Percentiles rank a stretch among this genome's conserved stretches.
phyloP scores from a whole-genome alignment of 129 eudicot species.

The Helianthus tuberosus region DNA sequence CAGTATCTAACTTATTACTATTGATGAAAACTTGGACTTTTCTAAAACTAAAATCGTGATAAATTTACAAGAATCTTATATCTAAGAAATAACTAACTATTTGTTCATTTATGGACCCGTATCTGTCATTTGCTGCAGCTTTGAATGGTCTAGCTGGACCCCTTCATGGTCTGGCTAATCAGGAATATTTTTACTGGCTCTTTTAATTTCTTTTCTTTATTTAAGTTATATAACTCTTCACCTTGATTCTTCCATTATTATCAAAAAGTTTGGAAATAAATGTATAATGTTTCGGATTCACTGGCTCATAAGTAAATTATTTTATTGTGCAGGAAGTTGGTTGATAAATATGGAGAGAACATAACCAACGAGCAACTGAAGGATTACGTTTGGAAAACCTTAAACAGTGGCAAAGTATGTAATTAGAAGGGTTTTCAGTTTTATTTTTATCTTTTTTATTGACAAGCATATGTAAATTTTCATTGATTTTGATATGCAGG shows the following conservation, averaged over 20 bases:
- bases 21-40: no score
- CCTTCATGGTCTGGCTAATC: constrained; percentile 98
- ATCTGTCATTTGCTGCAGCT: constrained; percentile 99
- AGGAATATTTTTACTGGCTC: constrained; percentile 45
- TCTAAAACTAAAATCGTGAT: no score
- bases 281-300: no score
- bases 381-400: no score
- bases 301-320: no score
- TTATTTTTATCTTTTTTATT: background rate
- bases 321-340: no score
- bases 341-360: no score
- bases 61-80: no score
- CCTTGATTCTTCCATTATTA: background rate
- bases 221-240: background rate
- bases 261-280: background rate
- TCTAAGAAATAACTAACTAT: no score
- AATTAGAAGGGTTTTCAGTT: background rate
- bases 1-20: no score
- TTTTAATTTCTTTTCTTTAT: background rate
- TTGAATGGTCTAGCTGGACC: constrained; percentile 86
- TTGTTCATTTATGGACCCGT: constrained; percentile 88
- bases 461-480: background rate
- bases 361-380: no score
- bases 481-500: constrained; percentile 44
- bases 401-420: no score